Conservation (phyloP, 2,329 filamentous ascomycete genomes). For the Plenodomus biglobosus region DNA sequence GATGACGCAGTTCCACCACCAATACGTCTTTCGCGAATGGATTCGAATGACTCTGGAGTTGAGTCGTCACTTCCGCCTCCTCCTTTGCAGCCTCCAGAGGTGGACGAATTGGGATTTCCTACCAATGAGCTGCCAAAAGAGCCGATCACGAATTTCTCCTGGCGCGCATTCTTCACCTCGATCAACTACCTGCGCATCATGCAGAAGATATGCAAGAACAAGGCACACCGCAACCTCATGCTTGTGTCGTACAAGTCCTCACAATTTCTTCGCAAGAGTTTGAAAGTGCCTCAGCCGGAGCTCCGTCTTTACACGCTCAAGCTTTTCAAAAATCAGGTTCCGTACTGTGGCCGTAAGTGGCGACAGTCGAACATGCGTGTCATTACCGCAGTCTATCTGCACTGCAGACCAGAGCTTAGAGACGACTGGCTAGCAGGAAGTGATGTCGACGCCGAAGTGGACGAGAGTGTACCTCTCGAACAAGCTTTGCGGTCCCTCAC, state of each 20-base stretch:
- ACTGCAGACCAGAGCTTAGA: conserved; percentile 86
- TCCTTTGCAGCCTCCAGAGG: conserved; percentile 51
- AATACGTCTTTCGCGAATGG: conserved; percentile 60
- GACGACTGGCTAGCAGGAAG: conserved; percentile 94
- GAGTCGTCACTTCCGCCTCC: conserved; percentile 32
- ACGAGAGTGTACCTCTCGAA: conserved; percentile 87
- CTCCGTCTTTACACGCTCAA: conserved; percentile 94
- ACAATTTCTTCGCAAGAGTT: conserved; percentile 85
- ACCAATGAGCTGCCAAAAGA: conserved; percentile 67
- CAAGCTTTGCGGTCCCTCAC: conserved; percentile 86
- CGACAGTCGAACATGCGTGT: conserved; percentile 97
- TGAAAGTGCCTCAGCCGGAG: conserved; percentile 85
- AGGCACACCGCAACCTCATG: conserved; percentile 90
- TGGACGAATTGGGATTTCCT: conserved; percentile 87
- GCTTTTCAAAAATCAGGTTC: conserved; percentile 97
- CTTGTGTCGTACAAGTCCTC: conserved; percentile 95
- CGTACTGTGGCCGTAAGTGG: conserved; percentile 98
- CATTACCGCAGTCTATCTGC: conserved; percentile 93
- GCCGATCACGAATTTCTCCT: conserved; percentile 87
- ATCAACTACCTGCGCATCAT: conserved; percentile 96
- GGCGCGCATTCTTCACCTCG: conserved; percentile 90
- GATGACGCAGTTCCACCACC: conserved; percentile 82
- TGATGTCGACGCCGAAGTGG: conserved; percentile 90
- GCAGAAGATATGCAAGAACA: conserved; percentile 96
- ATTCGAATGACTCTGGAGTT: conserved; percentile 30